Evolutionary conservation across 345 rosid genomes (phyloP).

Genomic region (Orychophragmus violaceus): DNA sequence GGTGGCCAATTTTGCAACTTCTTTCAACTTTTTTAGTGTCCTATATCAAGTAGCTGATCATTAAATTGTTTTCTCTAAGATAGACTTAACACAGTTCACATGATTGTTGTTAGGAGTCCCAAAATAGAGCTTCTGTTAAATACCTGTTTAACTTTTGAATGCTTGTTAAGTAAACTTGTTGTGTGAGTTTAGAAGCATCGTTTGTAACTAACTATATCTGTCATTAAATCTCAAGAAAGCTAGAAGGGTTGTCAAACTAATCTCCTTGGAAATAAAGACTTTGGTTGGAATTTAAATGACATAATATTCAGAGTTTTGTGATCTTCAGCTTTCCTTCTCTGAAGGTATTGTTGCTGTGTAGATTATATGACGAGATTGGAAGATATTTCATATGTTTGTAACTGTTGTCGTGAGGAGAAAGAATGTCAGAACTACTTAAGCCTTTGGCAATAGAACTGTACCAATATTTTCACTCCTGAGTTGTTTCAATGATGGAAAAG

Average conservation of each 20-base stretch:
- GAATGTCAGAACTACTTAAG: neutral
- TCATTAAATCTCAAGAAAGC: neutral
- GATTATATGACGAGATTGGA: neutral
- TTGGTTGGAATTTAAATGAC: neutral
- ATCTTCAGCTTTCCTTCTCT: neutral
- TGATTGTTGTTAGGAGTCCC: neutral
- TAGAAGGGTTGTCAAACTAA: too few relatives aligned
- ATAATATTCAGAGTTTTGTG: neutral
- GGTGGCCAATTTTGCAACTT: neutral
- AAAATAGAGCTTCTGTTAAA: neutral
- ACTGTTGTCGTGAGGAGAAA: neutral
- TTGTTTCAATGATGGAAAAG: conserved; percentile 93
- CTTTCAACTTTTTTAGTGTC: neutral
- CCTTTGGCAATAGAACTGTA: neutral
- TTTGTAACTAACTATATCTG: neutral
- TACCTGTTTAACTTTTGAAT: neutral
- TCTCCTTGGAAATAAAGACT: too few relatives aligned
- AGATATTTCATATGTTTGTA: too few relatives aligned
- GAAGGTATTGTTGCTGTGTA: neutral
- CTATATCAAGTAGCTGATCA: too few relatives aligned
- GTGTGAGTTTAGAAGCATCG: neutral
- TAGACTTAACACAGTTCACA: neutral
- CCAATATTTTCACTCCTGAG: conserved; percentile 12
- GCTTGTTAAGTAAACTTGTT: neutral
- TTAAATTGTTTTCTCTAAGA: neutral